Conservation (phyloP, 768 basidiomycete species). For the Mycena polygramma region DNA sequence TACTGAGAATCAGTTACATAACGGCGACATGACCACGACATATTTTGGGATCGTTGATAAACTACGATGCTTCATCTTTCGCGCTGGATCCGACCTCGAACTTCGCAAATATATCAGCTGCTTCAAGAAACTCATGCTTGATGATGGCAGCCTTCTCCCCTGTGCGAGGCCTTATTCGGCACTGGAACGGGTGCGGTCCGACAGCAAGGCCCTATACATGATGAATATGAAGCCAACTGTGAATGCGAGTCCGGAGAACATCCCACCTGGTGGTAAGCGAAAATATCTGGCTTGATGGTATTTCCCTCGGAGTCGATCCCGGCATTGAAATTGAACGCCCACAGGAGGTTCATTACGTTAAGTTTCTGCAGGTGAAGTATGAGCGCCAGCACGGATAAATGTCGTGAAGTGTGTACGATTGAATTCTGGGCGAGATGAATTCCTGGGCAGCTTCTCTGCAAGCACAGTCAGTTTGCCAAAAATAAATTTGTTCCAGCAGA, state of each 20-base stretch:
- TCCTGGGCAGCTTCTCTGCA: neutral
- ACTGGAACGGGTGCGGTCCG: conserved; percentile 37
- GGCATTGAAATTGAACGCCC: neutral
- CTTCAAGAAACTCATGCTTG: conserved; percentile 28
- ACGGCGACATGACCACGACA: no score
- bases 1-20: no score
- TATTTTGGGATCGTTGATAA: no score
- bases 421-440: neutral
- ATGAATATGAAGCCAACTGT: no score
- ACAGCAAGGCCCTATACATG: conserved; percentile 30
- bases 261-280: conserved; percentile 31
- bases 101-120: conserved; percentile 23
- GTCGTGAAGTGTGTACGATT: neutral
- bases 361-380: no score
- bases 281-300: conserved; percentile 13
- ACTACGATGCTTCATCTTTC: conserved; percentile 22
- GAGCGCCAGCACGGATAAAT: neutral
- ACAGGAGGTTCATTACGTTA: neutral
- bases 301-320: neutral
- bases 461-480: no score
- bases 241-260: neutral
- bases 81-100: conserved; percentile 24
- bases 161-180: conserved; percentile 38
- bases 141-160: conserved; percentile 30
- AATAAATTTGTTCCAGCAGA: neutral